These are phyloP conservation scores for Ceratocystis papillata DNA, from an alignment of 2,329 filamentous ascomycete species.

Conservation along the genomic window DNA sequence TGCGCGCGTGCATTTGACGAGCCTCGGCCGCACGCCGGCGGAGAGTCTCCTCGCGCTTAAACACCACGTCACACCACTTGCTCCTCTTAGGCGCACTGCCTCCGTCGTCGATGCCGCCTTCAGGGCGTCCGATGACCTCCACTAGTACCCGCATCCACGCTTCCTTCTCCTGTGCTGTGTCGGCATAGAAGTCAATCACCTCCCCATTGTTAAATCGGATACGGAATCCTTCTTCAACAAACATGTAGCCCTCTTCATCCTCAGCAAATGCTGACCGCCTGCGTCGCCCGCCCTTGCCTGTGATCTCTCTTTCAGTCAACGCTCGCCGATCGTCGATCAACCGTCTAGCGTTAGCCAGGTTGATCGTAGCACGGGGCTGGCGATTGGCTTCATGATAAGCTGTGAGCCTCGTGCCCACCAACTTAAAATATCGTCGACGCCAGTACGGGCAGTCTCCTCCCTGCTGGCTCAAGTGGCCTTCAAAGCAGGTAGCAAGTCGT, in stretches of 20 bases:
- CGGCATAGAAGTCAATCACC: conserved; percentile 96
- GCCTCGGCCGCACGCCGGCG: conserved; percentile 44
- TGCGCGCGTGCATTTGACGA: conserved; percentile 40
- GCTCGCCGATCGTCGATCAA: conserved; percentile 84
- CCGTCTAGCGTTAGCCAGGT: conserved; percentile 82
- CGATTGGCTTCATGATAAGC: conserved; percentile 93
- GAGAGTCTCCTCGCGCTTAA: conserved; percentile 52
- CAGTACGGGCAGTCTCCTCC: conserved; percentile 98
- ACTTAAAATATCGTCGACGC: conserved; percentile 94
- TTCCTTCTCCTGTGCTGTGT: conserved; percentile 76
- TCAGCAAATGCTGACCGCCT: conserved; percentile 93
- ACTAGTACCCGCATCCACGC: conserved; percentile 85
- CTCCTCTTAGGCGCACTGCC: conserved; percentile 38
- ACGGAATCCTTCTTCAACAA: conserved; percentile 97
- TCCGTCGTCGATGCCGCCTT: conserved; percentile 37
- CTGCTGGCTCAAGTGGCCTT: conserved; percentile 88
- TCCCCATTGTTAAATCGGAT: conserved; percentile 98
- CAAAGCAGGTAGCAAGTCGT: conserved; percentile 64
- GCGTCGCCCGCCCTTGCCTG: conserved; percentile 63
- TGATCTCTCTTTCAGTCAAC: conserved; percentile 73
- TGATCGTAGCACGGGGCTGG: conserved; percentile 93
- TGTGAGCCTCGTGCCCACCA: conserved; percentile 80
- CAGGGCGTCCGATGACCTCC: conserved; percentile 54
- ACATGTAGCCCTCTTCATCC: conserved; percentile 99
- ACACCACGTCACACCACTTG: conserved; percentile 58